These are phyloP conservation scores for Thelephora terrestris DNA, from an alignment of 1,284 basidiomycete species.

Conservation along the genomic window DNA sequence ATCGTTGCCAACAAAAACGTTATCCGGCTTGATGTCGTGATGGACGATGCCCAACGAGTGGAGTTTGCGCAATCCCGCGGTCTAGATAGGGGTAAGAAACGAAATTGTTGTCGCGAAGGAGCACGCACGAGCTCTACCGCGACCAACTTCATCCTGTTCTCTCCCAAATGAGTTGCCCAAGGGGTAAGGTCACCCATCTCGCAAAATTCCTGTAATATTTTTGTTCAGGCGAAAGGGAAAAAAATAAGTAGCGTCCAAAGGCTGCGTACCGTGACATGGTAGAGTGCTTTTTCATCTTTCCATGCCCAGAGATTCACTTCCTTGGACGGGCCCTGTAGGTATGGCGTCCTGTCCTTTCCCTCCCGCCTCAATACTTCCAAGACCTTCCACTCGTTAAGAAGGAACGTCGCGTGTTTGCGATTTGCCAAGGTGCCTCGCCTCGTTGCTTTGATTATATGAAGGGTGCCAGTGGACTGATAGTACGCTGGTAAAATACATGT, in stretches of 20 bases:
- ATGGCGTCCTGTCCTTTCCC: neutral
- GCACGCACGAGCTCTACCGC: neutral
- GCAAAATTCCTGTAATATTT: neutral
- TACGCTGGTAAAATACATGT: neutral
- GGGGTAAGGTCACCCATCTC: neutral
- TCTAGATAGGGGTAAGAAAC: neutral
- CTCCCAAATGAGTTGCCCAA: neutral
- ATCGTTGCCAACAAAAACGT: slow-evolving; percentile 58
- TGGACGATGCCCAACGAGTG: slow-evolving; percentile 68
- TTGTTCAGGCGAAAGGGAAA: neutral
- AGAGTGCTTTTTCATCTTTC: slow-evolving; percentile 52
- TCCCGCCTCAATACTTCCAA: neutral
- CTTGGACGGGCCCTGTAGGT: neutral
- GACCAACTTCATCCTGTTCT: neutral
- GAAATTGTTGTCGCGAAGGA: neutral
- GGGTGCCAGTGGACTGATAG: neutral
- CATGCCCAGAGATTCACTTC: slow-evolving; percentile 38
- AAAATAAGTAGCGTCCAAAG: neutral
- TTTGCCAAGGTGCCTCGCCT: neutral
- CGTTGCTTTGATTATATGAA: neutral
- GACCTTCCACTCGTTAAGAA: neutral
- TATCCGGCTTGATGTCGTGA: slow-evolving; percentile 80
- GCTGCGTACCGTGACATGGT: slow-evolving; percentile 38
- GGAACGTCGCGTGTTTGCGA: neutral
- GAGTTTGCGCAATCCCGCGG: slow-evolving; percentile 53